A percentile compares a stretch with the other conserved stretches of the same genome.
Conservation (phyloP, 306 rosid species). For the Castanospermum australe region DNA sequence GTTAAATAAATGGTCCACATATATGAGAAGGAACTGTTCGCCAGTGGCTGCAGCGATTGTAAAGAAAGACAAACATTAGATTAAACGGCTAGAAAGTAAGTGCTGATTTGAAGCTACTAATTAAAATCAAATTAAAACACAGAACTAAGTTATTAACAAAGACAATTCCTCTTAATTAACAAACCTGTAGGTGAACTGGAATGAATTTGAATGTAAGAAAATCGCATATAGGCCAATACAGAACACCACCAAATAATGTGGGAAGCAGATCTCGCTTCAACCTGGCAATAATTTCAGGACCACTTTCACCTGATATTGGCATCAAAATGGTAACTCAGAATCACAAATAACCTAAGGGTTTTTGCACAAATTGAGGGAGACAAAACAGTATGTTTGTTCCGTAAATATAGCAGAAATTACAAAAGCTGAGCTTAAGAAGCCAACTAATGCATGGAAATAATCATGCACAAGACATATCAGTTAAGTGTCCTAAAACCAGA, state of each 20-base stretch:
- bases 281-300: slow-evolving; percentile 44
- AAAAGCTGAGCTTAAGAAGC: neutral
- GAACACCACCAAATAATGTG: slow-evolving; percentile 50
- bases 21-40: slow-evolving; percentile 65
- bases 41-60: slow-evolving; percentile 63
- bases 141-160: slow-evolving; percentile 7
- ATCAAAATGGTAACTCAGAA: slow-evolving; percentile 26
- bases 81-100: neutral
- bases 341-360: neutral
- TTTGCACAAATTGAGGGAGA: neutral
- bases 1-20: slow-evolving; percentile 79
- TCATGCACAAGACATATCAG: neutral
- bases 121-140: neutral
- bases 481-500: neutral
- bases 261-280: slow-evolving; percentile 74
- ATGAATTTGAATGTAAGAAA: slow-evolving; percentile 63
- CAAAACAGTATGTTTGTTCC: neutral
- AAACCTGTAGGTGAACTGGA: slow-evolving; percentile 75
- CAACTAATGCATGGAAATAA: neutral
- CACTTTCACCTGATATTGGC: slow-evolving; percentile 58
- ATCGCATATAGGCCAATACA: slow-evolving; percentile 79
- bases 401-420: neutral
- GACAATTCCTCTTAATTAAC: neutral
- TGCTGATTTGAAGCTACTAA: neutral
- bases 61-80: slow-evolving; percentile 10